Evolutionary conservation across 2,329 filamentous ascomycete genomes (phyloP).

Genomic region (Colletotrichum limetticola): DNA sequence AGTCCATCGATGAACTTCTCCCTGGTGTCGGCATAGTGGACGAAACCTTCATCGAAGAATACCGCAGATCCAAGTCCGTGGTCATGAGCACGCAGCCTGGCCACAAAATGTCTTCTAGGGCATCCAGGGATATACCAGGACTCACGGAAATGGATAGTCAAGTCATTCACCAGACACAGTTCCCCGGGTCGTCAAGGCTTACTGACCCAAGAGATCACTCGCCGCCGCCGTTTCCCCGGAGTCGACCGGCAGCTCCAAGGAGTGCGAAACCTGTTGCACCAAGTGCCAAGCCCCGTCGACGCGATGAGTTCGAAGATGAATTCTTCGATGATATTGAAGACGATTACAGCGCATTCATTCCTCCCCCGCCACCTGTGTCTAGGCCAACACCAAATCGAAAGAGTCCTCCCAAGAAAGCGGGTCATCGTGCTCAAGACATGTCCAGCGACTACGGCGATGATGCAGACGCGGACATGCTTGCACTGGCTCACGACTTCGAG

Average conservation of each 20-base stretch:
- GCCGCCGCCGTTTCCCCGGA: slow-evolving; percentile 37
- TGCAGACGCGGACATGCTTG: slow-evolving; percentile 62
- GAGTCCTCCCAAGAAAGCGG: slow-evolving; percentile 18
- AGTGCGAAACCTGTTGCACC: neutral
- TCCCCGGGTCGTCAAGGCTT: slow-evolving; percentile 41
- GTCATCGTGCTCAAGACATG: slow-evolving; percentile 43
- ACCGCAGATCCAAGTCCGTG: slow-evolving; percentile 38
- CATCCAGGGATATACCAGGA: neutral
- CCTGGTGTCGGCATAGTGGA: slow-evolving; percentile 58
- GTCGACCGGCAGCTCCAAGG: neutral
- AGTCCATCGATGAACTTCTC: slow-evolving; percentile 52
- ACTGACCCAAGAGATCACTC: slow-evolving; percentile 30
- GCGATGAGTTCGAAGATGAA: slow-evolving; percentile 47
- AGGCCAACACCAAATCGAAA: slow-evolving; percentile 5
- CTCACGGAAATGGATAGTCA: slow-evolving; percentile 53
- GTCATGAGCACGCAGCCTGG: slow-evolving; percentile 40
- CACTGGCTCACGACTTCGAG: slow-evolving; percentile 62
- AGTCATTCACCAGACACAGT: slow-evolving; percentile 63
- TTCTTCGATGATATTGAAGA: slow-evolving; percentile 41
- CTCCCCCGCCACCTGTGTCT: slow-evolving; percentile 4
- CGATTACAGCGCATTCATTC: slow-evolving; percentile 20
- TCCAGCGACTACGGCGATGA: slow-evolving; percentile 61
- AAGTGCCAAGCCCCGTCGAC: neutral
- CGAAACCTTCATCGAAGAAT: slow-evolving; percentile 48
- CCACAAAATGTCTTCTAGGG: slow-evolving; percentile 35